Percentiles rank a stretch among this genome's conserved stretches.
These are phyloP conservation scores for Sordariomycetes sp. DNA, from an alignment of 2,329 filamentous ascomycete genomes.

Conservation along the genomic window DNA sequence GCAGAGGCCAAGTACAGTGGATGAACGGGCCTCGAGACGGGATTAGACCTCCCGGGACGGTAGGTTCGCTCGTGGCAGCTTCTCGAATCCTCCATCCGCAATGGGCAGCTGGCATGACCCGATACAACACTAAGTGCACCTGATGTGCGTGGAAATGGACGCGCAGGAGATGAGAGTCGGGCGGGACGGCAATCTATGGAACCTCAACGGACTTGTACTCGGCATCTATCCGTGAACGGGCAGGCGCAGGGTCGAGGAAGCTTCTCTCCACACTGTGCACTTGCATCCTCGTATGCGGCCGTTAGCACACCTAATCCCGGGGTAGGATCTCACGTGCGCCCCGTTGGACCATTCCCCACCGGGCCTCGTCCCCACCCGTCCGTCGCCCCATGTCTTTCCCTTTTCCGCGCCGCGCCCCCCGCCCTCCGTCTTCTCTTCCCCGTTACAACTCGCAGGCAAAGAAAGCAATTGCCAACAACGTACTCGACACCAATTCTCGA, in stretches of 20 bases:
- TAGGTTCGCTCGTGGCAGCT: no score
- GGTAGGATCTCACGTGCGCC: constrained; percentile 3
- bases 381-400: background rate
- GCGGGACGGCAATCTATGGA: no score
- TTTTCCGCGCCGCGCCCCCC: background rate
- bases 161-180: no score
- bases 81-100: no score
- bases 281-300: background rate
- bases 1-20: no score
- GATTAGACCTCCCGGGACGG: no score
- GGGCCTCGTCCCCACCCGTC: background rate
- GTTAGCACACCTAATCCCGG: background rate
- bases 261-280: background rate
- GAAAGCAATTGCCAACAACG: background rate
- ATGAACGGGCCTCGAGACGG: no score
- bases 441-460: background rate
- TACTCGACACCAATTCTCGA: background rate
- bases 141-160: no score
- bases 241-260: background rate
- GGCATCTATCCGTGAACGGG: no score
- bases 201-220: no score
- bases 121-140: no score
- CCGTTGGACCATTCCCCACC: background rate
- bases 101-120: no score
- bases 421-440: background rate